These are phyloP conservation scores for Neopestalotiopsis rosae DNA, from an alignment of 2,329 filamentous ascomycete genomes.

Conservation along the genomic window DNA sequence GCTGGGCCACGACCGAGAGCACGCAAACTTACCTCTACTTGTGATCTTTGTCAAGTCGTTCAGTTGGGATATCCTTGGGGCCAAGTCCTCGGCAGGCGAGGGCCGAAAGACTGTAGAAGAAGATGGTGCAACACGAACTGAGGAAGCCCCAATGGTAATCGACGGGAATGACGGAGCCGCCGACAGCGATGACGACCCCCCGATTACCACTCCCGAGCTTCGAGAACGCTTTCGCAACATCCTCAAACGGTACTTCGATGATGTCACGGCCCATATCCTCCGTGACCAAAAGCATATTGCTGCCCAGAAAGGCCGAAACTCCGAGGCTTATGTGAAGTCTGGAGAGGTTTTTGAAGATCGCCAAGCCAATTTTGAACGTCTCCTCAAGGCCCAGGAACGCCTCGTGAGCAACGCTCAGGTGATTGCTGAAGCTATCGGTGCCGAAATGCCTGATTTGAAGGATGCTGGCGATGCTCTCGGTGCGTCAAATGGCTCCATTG, in stretches of 20 bases:
- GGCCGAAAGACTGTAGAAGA: conserved; percentile 85
- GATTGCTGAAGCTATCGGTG: conserved; percentile 84
- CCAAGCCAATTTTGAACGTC: conserved; percentile 93
- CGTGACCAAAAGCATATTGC: conserved; percentile 92
- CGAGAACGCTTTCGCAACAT: conserved; percentile 88
- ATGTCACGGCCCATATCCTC: conserved; percentile 85
- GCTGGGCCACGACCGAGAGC: conserved; percentile 90
- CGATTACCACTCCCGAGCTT: conserved; percentile 76
- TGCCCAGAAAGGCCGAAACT: conserved; percentile 89
- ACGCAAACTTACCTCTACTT: conserved; percentile 86
- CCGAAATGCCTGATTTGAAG: conserved; percentile 92
- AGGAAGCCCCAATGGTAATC: conserved; percentile 54
- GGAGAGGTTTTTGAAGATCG: conserved; percentile 98
- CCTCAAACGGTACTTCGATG: conserved; percentile 86
- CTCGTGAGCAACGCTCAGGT: conserved; percentile 89
- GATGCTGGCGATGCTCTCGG: conserved; percentile 76
- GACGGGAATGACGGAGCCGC: conserved; percentile 55
- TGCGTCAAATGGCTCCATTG: conserved; percentile 77
- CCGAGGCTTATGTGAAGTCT: conserved; percentile 97
- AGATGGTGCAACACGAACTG: conserved; percentile 69
- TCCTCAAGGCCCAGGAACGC: conserved; percentile 89
- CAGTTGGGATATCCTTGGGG: conserved; percentile 91
- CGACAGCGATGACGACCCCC: conserved; percentile 65
- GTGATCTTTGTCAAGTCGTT: conserved; percentile 97
- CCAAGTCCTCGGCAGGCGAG: conserved; percentile 73